Conservation (phyloP, 257 asterid species). For the Penstemon eatonii region DNA sequence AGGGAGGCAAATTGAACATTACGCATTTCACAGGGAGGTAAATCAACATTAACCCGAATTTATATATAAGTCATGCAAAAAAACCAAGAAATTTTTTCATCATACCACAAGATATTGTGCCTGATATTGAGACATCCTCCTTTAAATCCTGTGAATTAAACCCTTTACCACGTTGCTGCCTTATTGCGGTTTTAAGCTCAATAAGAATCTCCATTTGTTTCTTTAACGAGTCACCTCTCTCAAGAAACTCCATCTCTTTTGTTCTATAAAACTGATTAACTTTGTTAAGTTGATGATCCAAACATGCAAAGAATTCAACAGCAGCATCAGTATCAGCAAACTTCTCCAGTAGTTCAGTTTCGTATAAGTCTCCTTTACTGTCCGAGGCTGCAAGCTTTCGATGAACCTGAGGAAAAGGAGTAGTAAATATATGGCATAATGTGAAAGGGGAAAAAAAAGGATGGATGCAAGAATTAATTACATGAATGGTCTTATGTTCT, state of each 20-base stretch:
- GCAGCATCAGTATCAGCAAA: slow-evolving; percentile 70
- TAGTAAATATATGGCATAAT: no score
- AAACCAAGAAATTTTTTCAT: no score
- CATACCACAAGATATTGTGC: slow-evolving; percentile 80
- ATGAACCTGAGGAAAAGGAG: slow-evolving; percentile 53
- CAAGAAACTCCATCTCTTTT: slow-evolving; percentile 83
- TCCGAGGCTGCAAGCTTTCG: slow-evolving; percentile 47
- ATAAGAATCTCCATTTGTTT: slow-evolving; percentile 78
- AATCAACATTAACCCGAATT: no score
- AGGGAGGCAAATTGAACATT: no score
- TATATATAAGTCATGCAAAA: no score
- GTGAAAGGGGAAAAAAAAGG: not conserved
- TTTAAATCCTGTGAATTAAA: slow-evolving; percentile 40
- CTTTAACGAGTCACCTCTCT: slow-evolving; percentile 70
- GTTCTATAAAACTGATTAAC: slow-evolving; percentile 73
- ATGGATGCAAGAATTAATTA: slow-evolving; percentile 21
- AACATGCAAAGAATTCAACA: slow-evolving; percentile 61
- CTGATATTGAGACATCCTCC: slow-evolving; percentile 72
- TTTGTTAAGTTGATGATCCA: slow-evolving; percentile 84
- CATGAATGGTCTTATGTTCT: slow-evolving; percentile 59
- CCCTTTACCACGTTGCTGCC: slow-evolving; percentile 40
- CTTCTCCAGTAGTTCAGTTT: slow-evolving; percentile 74
- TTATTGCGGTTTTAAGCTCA: slow-evolving; percentile 59
- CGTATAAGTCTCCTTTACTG: slow-evolving; percentile 61
- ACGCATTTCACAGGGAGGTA: no score